phyloP scores from a whole-genome alignment of 2,329 filamentous ascomycete species.

The Fusarium globosum region DNA sequence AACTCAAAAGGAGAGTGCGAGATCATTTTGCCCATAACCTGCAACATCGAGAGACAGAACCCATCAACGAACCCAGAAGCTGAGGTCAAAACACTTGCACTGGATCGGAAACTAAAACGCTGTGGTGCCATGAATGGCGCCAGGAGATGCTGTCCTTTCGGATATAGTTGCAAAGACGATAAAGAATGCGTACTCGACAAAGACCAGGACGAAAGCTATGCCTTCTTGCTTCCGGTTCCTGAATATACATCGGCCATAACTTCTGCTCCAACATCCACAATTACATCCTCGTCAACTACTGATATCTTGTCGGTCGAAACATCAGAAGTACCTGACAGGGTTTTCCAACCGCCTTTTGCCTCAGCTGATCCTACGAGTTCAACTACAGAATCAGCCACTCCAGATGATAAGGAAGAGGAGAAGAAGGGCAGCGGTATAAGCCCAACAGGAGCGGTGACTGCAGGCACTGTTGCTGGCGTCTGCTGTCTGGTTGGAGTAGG shows the following conservation, averaged over 20 bases:
- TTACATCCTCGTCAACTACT: constrained; percentile 1
- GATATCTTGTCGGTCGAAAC: constrained; percentile 33
- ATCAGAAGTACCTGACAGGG: constrained; percentile 26
- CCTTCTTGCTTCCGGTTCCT: constrained; percentile 33
- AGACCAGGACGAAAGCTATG: constrained; percentile 38
- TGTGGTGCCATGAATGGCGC: constrained; percentile 33
- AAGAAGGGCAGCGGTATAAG: constrained; percentile 14
- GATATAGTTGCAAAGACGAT: constrained; percentile 37
- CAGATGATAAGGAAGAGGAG: constrained; percentile 11
- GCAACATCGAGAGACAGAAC: constrained; percentile 35
- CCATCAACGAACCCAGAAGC: constrained; percentile 29
- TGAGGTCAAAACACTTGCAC: constrained; percentile 36
- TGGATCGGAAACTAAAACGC: constrained; percentile 29
- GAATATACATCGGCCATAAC: constrained; percentile 18
- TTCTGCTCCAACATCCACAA: constrained; percentile 12
- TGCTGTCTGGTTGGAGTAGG: constrained; percentile 38
- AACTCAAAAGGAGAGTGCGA: constrained; percentile 28
- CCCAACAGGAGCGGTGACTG: constrained; percentile 40
- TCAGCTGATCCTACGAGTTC: constrained; percentile 11
- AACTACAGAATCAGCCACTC: constrained; percentile 14
- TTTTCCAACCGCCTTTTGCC: constrained; percentile 19
- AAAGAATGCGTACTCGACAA: constrained; percentile 36
- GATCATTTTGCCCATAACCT: constrained; percentile 39
- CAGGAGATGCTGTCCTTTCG: constrained; percentile 42
- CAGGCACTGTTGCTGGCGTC: constrained; percentile 40